Percentiles rank a stretch among this genome's conserved stretches.
phyloP scores from a whole-genome alignment of 2,329 filamentous ascomycete genomes.

The Cercospora zeae-maydis region DNA sequence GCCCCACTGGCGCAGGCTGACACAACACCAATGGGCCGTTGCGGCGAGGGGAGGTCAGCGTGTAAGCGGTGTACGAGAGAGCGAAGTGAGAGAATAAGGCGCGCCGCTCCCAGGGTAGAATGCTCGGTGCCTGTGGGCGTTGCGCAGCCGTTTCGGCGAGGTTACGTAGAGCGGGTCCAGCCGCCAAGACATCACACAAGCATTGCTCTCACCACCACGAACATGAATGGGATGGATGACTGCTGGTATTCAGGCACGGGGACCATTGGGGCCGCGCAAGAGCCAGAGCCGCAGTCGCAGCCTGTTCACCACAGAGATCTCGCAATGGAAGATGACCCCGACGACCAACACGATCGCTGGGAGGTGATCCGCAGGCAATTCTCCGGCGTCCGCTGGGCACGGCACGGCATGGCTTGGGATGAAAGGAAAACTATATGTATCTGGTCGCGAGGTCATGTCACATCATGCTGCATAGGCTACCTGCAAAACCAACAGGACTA shows the following conservation, averaged over 20 bases:
- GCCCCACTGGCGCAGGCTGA: neutral
- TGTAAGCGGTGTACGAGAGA: neutral
- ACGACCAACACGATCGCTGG: neutral
- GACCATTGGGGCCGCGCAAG: neutral
- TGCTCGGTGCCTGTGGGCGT: neutral
- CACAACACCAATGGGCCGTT: neutral
- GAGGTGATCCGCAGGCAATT: neutral
- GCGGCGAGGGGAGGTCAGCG: neutral
- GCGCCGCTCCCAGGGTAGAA: neutral
- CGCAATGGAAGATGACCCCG: neutral
- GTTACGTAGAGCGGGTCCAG: neutral
- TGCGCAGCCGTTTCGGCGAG: neutral
- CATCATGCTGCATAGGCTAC: neutral
- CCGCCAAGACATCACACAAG: neutral
- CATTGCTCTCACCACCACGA: neutral
- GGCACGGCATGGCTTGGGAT: neutral
- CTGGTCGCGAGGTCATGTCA: neutral
- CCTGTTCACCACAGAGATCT: neutral
- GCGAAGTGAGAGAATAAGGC: neutral
- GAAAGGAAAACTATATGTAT: neutral
- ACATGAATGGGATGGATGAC: too few species aligned
- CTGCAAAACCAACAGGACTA: neutral
- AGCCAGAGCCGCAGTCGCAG: neutral
- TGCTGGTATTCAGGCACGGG: neutral
- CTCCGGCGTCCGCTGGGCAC: neutral